These are phyloP conservation scores for Blumeria graminis DNA, from an alignment of 2,329 filamentous ascomycete species.

Conservation along the genomic window DNA sequence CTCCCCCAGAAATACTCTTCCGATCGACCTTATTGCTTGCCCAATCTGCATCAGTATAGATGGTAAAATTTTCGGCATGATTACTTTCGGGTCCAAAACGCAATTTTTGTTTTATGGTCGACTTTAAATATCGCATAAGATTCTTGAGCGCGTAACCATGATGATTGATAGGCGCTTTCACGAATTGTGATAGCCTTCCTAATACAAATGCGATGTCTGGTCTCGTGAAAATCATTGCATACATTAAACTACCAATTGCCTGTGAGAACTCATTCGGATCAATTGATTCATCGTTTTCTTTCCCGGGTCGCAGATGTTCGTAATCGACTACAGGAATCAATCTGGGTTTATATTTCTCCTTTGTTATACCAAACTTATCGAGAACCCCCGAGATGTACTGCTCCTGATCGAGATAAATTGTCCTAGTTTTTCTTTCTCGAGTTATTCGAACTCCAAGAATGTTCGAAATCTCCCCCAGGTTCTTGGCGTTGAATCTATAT, in stretches of 20 bases:
- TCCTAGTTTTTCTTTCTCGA: too few species aligned
- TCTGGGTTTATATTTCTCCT: background rate
- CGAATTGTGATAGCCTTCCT: background rate
- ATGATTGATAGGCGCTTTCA: background rate
- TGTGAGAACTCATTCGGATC: too few species aligned
- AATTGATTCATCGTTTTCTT: background rate
- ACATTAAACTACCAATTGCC: too few species aligned
- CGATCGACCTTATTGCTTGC: background rate
- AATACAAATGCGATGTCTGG: background rate
- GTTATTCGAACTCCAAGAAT: too few species aligned
- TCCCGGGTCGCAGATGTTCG: background rate
- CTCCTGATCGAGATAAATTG: too few species aligned
- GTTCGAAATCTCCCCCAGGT: too few species aligned
- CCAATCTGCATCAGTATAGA: background rate
- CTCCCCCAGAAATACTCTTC: background rate
- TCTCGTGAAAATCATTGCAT: background rate
- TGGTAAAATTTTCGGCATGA: too few species aligned
- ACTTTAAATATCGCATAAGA: background rate
- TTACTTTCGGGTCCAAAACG: background rate
- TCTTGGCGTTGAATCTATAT: too few species aligned
- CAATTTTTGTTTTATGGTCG: background rate
- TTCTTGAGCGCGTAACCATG: background rate
- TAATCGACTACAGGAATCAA: background rate
- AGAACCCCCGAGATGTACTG: too few species aligned
- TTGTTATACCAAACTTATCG: too few species aligned